Percentiles rank a stretch among this genome's conserved stretches.
Evolutionary conservation across 352 stramenopile species (phyloP).

Genomic region (Phytophthora quininea): DNA sequence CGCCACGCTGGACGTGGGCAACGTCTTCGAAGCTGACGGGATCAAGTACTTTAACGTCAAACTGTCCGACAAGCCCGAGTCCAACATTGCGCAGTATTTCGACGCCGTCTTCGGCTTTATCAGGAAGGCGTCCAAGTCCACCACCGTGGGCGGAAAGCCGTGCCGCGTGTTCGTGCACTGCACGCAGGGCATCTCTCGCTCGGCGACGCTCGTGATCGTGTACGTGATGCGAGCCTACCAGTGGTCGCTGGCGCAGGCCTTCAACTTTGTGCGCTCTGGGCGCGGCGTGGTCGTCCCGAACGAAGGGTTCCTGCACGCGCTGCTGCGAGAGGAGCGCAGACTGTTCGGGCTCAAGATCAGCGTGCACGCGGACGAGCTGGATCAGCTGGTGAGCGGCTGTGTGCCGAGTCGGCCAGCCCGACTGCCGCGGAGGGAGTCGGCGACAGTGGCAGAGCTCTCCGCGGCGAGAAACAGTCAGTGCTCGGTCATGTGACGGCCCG

Average conservation of each 20-base stretch:
- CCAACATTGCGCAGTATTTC: slow-evolving; percentile 56
- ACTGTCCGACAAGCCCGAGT: slow-evolving; percentile 47
- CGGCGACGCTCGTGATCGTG: slow-evolving; percentile 68
- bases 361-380: slow-evolving; percentile 56
- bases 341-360: slow-evolving; percentile 55
- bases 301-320: slow-evolving; percentile 56
- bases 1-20: slow-evolving; percentile 59
- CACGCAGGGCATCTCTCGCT: slow-evolving; percentile 76
- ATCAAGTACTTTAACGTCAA: slow-evolving; percentile 72
- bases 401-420: slow-evolving; percentile 36
- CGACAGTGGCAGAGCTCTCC: not conserved
- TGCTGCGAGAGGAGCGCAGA: slow-evolving; percentile 54
- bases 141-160: slow-evolving; percentile 13
- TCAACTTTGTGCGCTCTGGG: slow-evolving; percentile 52
- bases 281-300: slow-evolving; percentile 72
- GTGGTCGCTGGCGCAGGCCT: slow-evolving; percentile 67
- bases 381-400: slow-evolving; percentile 48
- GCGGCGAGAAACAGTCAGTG: slow-evolving; percentile 21
- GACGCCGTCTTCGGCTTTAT: slow-evolving; percentile 59
- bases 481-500: slow-evolving; percentile 24
- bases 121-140: slow-evolving; percentile 25
- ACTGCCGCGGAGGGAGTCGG: slow-evolving; percentile 6
- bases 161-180: slow-evolving; percentile 74
- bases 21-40: slow-evolving; percentile 52
- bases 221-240: slow-evolving; percentile 67